A percentile compares a stretch with the other conserved stretches of the same genome.
Evolutionary conservation across 176 grass and related monocot genomes (phyloP).

Genomic region (Pontederia crassipes): DNA sequence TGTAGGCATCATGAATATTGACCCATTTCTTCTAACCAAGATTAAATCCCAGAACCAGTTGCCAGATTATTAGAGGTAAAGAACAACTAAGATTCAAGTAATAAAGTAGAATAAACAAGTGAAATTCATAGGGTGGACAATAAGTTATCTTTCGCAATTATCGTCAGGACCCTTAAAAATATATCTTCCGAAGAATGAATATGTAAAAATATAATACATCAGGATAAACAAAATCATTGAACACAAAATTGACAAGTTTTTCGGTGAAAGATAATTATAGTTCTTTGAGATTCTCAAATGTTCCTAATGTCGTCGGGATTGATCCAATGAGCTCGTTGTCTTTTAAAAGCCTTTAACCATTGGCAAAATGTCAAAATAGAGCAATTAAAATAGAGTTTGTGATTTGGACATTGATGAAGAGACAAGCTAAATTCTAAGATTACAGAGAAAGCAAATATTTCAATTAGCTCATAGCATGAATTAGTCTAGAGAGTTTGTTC

Average conservation of each 20-base stretch:
- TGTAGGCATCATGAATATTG: no score
- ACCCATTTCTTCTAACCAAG: no score
- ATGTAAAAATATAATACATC: no score
- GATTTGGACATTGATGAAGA: neutral
- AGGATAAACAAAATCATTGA: constrained; percentile 6
- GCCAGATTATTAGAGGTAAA: no score
- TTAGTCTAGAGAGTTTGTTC: constrained; percentile 13
- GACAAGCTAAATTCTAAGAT: constrained; percentile 20
- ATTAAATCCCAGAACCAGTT: no score
- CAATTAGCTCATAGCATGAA: constrained; percentile 59
- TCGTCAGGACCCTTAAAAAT: no score
- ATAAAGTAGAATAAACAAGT: no score
- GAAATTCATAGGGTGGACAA: no score
- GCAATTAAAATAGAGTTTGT: neutral
- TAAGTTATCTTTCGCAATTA: no score
- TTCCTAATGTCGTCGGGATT: constrained; percentile 47
- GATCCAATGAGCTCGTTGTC: constrained; percentile 62
- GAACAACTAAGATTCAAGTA: no score
- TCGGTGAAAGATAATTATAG: constrained; percentile 24
- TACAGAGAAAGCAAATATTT: constrained; percentile 48
- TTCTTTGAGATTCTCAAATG: constrained; percentile 50
- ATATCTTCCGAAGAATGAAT: no score
- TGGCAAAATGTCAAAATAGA: constrained; percentile 14
- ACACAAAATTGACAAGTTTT: neutral
- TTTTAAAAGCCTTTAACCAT: constrained; percentile 53